Percentiles rank a stretch among this genome's conserved stretches.
phyloP scores from a whole-genome alignment of 768 basidiomycete genomes.

The Boletus subparvulus region DNA sequence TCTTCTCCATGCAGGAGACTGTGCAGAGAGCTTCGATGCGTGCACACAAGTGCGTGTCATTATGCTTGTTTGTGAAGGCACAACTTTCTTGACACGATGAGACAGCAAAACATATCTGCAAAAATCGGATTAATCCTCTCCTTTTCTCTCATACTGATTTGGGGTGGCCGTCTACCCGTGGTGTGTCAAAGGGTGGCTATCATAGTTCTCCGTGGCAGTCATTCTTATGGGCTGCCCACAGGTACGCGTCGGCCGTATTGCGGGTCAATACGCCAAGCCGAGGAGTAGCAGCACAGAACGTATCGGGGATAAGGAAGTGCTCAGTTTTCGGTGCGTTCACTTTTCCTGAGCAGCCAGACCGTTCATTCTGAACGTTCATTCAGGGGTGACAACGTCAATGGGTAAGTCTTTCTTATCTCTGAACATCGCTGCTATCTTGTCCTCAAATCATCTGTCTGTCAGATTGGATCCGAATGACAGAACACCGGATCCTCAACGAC shows the following conservation, averaged over 20 bases:
- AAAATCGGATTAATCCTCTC: slow-evolving; percentile 91
- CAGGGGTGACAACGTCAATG: slow-evolving; percentile 97
- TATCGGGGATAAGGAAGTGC: slow-evolving; percentile 70
- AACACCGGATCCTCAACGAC: slow-evolving; percentile 84
- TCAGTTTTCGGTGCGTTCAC: slow-evolving; percentile 77
- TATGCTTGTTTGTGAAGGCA: slow-evolving; percentile 10
- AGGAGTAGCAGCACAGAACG: slow-evolving; percentile 81
- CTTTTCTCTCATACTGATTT: slow-evolving; percentile 92
- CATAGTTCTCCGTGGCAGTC: neutral
- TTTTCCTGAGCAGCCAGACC: neutral
- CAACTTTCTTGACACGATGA: slow-evolving; percentile 1
- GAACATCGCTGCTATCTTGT: neutral
- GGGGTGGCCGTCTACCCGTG: slow-evolving; percentile 92
- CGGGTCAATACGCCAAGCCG: slow-evolving; percentile 96
- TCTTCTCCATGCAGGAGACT: slow-evolving; percentile 95
- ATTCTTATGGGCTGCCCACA: slow-evolving; percentile 26
- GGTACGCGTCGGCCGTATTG: slow-evolving; percentile 88
- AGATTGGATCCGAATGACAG: slow-evolving; percentile 73
- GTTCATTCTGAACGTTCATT: neutral
- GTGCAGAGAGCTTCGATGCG: slow-evolving; percentile 93
- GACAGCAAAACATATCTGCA: slow-evolving; percentile 79
- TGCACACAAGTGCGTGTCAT: slow-evolving; percentile 69
- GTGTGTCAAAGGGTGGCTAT: slow-evolving; percentile 44
- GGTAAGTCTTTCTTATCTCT: slow-evolving; percentile 43
- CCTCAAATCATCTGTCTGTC: neutral